Conservation (phyloP, 2,329 filamentous ascomycete genomes). For the Colletotrichum lini region DNA sequence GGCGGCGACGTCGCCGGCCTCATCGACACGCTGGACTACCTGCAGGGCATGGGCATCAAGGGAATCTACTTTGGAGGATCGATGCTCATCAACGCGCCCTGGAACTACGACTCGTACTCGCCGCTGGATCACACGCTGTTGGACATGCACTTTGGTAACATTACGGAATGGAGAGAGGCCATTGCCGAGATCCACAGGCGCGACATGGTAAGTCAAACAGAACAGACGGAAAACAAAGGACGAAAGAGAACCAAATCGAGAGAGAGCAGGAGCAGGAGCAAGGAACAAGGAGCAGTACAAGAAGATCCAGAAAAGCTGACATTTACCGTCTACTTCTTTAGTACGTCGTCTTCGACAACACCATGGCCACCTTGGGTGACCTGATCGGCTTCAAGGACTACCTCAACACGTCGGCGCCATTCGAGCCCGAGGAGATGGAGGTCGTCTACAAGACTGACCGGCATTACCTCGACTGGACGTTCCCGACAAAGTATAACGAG, state of each 20-base stretch:
- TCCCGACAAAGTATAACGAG: constrained; percentile 66
- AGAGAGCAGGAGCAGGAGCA: too few species aligned
- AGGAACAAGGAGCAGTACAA: too few species aligned
- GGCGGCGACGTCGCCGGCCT: constrained; percentile 75
- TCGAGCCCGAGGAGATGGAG: constrained; percentile 68
- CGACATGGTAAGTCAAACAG: constrained; percentile 67
- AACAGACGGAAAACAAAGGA: background rate
- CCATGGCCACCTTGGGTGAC: constrained; percentile 75
- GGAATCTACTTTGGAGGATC: constrained; percentile 74
- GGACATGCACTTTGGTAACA: constrained; percentile 74
- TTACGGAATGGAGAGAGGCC: constrained; percentile 69
- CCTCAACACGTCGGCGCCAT: constrained; percentile 71
- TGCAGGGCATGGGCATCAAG: constrained; percentile 76
- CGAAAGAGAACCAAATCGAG: too few species aligned
- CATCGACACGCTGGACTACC: constrained; percentile 73
- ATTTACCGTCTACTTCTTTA: constrained; percentile 70
- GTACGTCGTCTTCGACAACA: constrained; percentile 78
- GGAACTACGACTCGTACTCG: constrained; percentile 72
- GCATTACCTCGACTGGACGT: constrained; percentile 71
- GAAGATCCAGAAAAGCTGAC: too few species aligned
- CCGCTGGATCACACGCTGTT: constrained; percentile 74
- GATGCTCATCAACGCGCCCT: constrained; percentile 74
- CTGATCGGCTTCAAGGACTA: constrained; percentile 74
- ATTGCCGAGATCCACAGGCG: constrained; percentile 72
- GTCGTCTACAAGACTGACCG: constrained; percentile 69